These are phyloP conservation scores for Fusarium sp. DNA, from an alignment of 2,329 filamentous ascomycete species.

Conservation along the genomic window DNA sequence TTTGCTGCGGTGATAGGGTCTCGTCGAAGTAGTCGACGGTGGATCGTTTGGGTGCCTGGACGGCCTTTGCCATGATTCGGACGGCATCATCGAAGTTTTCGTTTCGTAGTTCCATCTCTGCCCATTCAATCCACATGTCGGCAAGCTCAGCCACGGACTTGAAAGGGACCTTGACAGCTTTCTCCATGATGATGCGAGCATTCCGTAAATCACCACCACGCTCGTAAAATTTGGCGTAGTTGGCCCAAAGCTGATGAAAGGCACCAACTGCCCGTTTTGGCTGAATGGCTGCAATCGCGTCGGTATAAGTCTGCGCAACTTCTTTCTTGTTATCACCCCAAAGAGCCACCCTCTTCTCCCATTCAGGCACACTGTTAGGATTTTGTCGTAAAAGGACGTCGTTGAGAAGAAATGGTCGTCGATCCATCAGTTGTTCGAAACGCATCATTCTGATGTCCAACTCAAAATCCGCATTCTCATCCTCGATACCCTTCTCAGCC, in stretches of 20 bases:
- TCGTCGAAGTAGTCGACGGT: slow-evolving; percentile 99
- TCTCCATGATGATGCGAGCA: slow-evolving; percentile 94
- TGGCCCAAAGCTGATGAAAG: slow-evolving; percentile 95
- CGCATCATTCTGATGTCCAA: slow-evolving; percentile 97
- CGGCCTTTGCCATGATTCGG: slow-evolving; percentile 96
- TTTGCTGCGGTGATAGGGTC: slow-evolving; percentile 89
- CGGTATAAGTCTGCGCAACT: slow-evolving; percentile 92
- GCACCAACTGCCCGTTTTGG: slow-evolving; percentile 94
- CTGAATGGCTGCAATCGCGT: slow-evolving; percentile 91
- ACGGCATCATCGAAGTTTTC: slow-evolving; percentile 97
- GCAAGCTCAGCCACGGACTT: slow-evolving; percentile 97
- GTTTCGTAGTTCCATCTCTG: slow-evolving; percentile 95
- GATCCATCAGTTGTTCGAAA: slow-evolving; percentile 98
- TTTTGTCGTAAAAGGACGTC: slow-evolving; percentile 96
- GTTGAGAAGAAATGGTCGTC: slow-evolving; percentile 93
- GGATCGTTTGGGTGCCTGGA: slow-evolving; percentile 96
- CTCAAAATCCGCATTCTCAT: slow-evolving; percentile 91
- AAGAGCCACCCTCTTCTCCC: slow-evolving; percentile 94
- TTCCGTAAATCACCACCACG: slow-evolving; percentile 84
- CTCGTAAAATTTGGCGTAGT: slow-evolving; percentile 98
- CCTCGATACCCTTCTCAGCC: slow-evolving; percentile 79
- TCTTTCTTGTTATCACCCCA: slow-evolving; percentile 95
- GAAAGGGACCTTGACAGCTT: slow-evolving; percentile 97
- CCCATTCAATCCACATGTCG: slow-evolving; percentile 99
- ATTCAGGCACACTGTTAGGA: slow-evolving; percentile 94